These are phyloP conservation scores for Myochromella boudieri DNA, from an alignment of 768 basidiomycete genomes.

Conservation along the genomic window DNA sequence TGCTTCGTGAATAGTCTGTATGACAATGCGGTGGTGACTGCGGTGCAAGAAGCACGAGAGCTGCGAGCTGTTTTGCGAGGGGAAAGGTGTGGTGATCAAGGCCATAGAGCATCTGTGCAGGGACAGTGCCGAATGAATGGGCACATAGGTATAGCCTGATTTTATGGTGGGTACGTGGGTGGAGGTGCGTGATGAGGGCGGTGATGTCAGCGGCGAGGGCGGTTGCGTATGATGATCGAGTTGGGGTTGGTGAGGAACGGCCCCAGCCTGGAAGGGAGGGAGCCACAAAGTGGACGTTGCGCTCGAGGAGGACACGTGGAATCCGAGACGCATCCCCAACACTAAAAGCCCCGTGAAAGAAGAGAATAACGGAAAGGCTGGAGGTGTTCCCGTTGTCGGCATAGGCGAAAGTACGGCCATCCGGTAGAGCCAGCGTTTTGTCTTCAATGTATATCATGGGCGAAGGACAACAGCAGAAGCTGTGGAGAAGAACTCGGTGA, in stretches of 20 bases:
- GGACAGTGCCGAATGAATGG: constrained; percentile 53
- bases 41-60: constrained; percentile 47
- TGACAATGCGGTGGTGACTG: constrained; percentile 48
- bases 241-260: constrained; percentile 41
- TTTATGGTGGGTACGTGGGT: constrained; percentile 34
- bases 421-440: constrained; percentile 35
- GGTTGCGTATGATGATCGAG: constrained; percentile 35
- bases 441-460: constrained; percentile 33
- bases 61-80: constrained; percentile 42
- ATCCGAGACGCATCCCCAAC: constrained; percentile 41
- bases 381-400: constrained; percentile 49
- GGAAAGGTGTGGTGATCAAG: constrained; percentile 52
- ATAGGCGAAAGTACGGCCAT: constrained; percentile 54
- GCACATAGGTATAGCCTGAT: constrained; percentile 52
- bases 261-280: constrained; percentile 65
- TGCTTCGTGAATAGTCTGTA: constrained; percentile 40
- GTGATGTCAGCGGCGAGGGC: constrained; percentile 44
- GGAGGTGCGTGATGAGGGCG: constrained; percentile 47
- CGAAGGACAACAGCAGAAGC: not conserved
- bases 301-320: constrained; percentile 34
- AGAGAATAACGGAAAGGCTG: constrained; percentile 49
- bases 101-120: constrained; percentile 58
- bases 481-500: not conserved
- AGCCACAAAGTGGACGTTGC: constrained; percentile 43
- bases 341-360: constrained; percentile 55